phyloP scores from a whole-genome alignment of 2,329 filamentous ascomycete species.

The Onygena corvina region DNA sequence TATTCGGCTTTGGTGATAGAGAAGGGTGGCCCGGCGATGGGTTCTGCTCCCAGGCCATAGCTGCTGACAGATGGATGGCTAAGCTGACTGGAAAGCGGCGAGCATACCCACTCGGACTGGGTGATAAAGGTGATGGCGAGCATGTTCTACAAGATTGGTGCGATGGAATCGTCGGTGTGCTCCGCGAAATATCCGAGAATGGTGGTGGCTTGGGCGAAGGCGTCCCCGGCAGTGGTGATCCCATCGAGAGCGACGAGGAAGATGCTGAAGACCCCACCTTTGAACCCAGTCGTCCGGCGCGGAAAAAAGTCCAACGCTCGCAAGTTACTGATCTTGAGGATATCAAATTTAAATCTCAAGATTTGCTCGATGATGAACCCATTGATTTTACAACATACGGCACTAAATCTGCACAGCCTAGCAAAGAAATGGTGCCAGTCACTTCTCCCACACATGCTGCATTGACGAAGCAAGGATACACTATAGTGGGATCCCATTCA shows the following conservation, averaged over 20 bases:
- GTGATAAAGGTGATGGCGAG: conserved; percentile 64
- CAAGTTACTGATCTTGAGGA: conserved; percentile 73
- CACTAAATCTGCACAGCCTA: conserved; percentile 26
- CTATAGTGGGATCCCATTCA: conserved; percentile 87
- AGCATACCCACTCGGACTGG: conserved; percentile 79
- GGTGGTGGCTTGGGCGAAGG: conserved; percentile 48
- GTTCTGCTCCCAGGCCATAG: conserved; percentile 83
- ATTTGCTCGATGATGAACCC: conserved; percentile 40
- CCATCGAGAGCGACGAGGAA: conserved; percentile 74
- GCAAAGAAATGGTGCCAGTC: conserved; percentile 90
- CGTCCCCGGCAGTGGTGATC: conserved; percentile 67
- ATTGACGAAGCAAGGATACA: conserved; percentile 91
- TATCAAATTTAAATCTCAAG: conserved; percentile 42
- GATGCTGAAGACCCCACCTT: conserved; percentile 52
- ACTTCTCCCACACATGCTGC: conserved; percentile 78
- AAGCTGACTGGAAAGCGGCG: conserved; percentile 76
- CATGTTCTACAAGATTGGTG: conserved; percentile 65
- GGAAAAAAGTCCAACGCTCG: conserved; percentile 30
- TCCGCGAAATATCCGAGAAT: conserved; percentile 46
- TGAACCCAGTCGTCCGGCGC: conserved; percentile 34
- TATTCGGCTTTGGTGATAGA: conserved; percentile 85
- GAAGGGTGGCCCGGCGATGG: conserved; percentile 87
- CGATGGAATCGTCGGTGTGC: conserved; percentile 57
- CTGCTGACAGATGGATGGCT: conserved; percentile 95
- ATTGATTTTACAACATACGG: conserved; percentile 65